Conservation (phyloP, 2,329 filamentous ascomycete species). For the Cladophialophora chaetospira region DNA sequence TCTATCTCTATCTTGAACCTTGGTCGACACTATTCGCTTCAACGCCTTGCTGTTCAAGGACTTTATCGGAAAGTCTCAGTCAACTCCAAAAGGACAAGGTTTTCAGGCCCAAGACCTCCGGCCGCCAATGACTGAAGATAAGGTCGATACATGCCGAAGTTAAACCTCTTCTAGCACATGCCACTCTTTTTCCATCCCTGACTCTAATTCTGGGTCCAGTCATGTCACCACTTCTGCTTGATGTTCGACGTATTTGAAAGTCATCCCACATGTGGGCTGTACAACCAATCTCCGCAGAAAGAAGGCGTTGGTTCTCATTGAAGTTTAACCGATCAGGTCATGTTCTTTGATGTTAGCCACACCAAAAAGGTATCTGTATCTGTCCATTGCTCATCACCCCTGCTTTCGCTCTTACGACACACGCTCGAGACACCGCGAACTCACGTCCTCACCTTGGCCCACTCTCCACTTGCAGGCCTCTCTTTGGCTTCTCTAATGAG, state of each 20-base stretch:
- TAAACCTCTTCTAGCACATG: background rate
- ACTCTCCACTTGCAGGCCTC: slow-evolving; percentile 5
- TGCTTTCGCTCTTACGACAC: background rate
- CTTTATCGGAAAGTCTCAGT: background rate
- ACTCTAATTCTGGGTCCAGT: background rate
- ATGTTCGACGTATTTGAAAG: background rate
- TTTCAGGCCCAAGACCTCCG: background rate
- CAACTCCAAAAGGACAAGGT: slow-evolving; percentile 1
- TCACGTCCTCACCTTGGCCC: slow-evolving; percentile 1
- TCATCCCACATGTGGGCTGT: background rate
- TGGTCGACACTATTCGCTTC: background rate
- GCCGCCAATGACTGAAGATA: slow-evolving; percentile 4
- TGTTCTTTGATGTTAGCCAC: background rate
- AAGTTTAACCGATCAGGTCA: background rate
- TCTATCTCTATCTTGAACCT: background rate
- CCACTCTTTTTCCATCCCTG: background rate
- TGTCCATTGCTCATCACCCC: background rate
- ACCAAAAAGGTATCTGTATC: background rate
- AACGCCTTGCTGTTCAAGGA: background rate
- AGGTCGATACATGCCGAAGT: slow-evolving; percentile 4
- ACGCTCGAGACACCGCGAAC: background rate
- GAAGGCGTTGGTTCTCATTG: background rate
- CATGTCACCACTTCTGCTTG: background rate
- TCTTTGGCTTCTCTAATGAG: slow-evolving; percentile 6
- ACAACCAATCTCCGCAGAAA: slow-evolving; percentile 10